Conservation (phyloP, 1,139 yeast genomes). For the Lodderomyces theae region DNA sequence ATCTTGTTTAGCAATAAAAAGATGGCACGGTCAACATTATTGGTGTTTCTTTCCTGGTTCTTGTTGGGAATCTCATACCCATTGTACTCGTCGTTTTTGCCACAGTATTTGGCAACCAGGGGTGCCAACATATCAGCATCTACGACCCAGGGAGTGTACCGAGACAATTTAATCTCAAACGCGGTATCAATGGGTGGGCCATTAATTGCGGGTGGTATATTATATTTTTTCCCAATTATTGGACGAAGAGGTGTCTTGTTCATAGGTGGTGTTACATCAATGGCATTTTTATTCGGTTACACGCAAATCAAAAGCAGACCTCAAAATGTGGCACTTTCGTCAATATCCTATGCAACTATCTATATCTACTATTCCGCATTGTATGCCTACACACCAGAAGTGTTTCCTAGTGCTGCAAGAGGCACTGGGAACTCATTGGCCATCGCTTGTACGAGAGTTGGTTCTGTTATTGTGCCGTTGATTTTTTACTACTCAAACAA, state of each 20-base stretch:
- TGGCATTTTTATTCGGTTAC: slow-evolving; percentile 57
- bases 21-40: slow-evolving; percentile 37
- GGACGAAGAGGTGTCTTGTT: slow-evolving; percentile 59
- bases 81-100: slow-evolving; percentile 49
- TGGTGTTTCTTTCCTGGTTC: slow-evolving; percentile 47
- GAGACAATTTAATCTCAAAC: slow-evolving; percentile 52
- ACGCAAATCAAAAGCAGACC: slow-evolving; percentile 50
- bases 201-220: slow-evolving; percentile 46
- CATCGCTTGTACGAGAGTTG: slow-evolving; percentile 44
- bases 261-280: slow-evolving; percentile 50
- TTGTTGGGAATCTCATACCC: slow-evolving; percentile 53
- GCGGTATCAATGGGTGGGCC: slow-evolving; percentile 58
- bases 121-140: slow-evolving; percentile 42
- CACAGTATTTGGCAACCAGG: slow-evolving; percentile 43
- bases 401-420: slow-evolving; percentile 53
- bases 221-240: slow-evolving; percentile 38
- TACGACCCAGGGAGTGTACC: slow-evolving; percentile 39
- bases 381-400: slow-evolving; percentile 60
- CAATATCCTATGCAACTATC: slow-evolving; percentile 48
- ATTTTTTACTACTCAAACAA: slow-evolving; percentile 48
- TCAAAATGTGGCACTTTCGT: slow-evolving; percentile 52
- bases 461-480: slow-evolving; percentile 51
- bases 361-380: slow-evolving; percentile 55
- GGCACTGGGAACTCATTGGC: slow-evolving; percentile 57
- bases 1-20: slow-evolving; percentile 37